Evolutionary conservation across 1,284 basidiomycete genomes (phyloP).

Genomic region (Malassezia brasiliensis): DNA sequence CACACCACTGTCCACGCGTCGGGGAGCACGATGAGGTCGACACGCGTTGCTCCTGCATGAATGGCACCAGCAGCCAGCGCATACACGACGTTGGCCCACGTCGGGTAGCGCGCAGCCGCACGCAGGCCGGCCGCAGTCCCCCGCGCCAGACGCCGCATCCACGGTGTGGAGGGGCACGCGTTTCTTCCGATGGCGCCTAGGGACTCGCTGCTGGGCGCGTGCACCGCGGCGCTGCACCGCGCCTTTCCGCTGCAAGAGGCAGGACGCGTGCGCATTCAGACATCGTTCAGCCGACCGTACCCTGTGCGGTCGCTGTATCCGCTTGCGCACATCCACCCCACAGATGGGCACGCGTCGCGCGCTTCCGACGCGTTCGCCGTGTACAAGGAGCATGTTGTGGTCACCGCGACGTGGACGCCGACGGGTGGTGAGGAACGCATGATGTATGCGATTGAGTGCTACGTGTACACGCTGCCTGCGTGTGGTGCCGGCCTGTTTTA

Average conservation of each 20-base stretch:
- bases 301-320: constrained; percentile 37
- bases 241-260: constrained; percentile 18
- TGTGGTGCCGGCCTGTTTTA: constrained; percentile 70
- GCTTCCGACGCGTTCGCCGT: constrained; percentile 14
- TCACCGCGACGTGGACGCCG: constrained; percentile 20
- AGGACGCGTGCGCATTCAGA: constrained; percentile 26
- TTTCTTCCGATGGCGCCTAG: not conserved
- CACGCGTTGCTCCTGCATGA: not conserved
- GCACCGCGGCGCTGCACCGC: constrained; percentile 1
- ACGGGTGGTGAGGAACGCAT: constrained; percentile 42
- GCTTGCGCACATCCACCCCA: constrained; percentile 37
- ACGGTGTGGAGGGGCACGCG: not conserved
- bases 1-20: not conserved
- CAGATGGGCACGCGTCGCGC: constrained; percentile 18
- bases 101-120: not conserved
- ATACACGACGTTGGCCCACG: not conserved
- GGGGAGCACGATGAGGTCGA: constrained; percentile 4
- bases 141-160: not conserved
- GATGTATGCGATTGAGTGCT: constrained; percentile 70
- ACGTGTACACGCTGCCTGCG: constrained; percentile 64
- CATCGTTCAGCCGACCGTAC: constrained; percentile 36
- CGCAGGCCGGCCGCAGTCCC: constrained; percentile 1
- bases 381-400: constrained; percentile 24
- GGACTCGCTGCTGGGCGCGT: not conserved
- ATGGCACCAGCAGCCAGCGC: not conserved